Evolutionary conservation across 2,329 filamentous ascomycete species (phyloP), one percentile per base, ranked within the genome.

Genomic region (Xylariaceae sp.): DNA sequence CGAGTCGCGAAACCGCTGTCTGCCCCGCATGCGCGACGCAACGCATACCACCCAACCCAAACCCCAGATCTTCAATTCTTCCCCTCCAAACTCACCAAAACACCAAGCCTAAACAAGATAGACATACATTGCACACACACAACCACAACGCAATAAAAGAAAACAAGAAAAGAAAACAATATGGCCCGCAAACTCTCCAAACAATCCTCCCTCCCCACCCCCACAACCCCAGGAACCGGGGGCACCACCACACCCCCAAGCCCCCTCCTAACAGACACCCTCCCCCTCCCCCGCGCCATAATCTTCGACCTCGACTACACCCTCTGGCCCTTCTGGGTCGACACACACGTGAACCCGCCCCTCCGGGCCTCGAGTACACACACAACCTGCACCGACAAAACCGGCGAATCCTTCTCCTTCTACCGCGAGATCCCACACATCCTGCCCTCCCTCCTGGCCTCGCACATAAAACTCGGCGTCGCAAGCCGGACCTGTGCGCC

Each of bases 231-330:
- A 18, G 23, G 23, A 2, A 53, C 23, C 42, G 53, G 66, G 3
- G 53, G 66, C 4, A 60, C 66, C 17, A 18, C 63, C 56, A 65
- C 70, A 4, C 45, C 56, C 1, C 69, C 75, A 34, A 79, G 80
- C 3, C 39, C 71, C 18, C 77, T 79, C 66, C 77, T 84, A 44
- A 69, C 72, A 65, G 79, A 83, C 73, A 75, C 84, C 48, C 82
- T 86, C 0, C 89, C 91, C 0, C 82, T 96, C 1, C 92, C 92
- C 0, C 86, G 87, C 62, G 82, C 96, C 66, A 82, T 97, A 68
- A 89, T 94, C 64, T 97, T 97, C 77, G 94, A 97, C 73, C 85
- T 97, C 63, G 93, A 97, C 80, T 97, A 97, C 80, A 97, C 94
- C 0, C 81, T 97, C n/a, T 97, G 93, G 94, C 92, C 92, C 3